Percentiles rank a stretch among this genome's conserved stretches.
Evolutionary conservation across 495 filamentous ascomycete species (phyloP).

Genomic region (Podospora tetraspora): DNA sequence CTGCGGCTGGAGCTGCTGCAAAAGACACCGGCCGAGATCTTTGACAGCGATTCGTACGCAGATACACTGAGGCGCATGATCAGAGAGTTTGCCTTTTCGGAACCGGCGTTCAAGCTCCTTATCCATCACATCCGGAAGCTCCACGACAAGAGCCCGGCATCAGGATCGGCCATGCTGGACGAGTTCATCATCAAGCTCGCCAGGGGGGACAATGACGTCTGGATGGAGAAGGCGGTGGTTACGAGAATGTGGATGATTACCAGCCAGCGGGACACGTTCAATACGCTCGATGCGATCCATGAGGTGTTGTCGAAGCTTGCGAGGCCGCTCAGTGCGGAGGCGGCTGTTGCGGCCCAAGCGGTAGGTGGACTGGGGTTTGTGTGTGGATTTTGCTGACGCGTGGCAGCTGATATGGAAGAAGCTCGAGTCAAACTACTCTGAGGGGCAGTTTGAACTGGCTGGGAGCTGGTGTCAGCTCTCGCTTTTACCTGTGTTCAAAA

Average conservation of each 20-base stretch:
- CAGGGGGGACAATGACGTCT: constrained; percentile 43
- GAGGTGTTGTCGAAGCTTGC: constrained; percentile 20
- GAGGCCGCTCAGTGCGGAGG: constrained; percentile 44
- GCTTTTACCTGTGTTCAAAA: constrained; percentile 59
- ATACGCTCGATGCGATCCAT: constrained; percentile 19
- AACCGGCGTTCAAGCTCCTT: constrained; percentile 61
- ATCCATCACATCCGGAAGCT: constrained; percentile 66
- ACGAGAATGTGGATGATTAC: constrained; percentile 56
- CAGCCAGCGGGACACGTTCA: constrained; percentile 26
- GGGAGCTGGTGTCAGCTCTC: constrained; percentile 69
- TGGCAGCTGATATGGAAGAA: constrained; percentile 73
- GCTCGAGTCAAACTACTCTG: constrained; percentile 52
- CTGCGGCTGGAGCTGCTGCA: constrained; percentile 62
- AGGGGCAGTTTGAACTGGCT: constrained; percentile 48
- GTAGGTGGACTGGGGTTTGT: constrained; percentile 36
- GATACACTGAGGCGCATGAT: constrained; percentile 52
- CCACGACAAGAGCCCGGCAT: constrained; percentile 45
- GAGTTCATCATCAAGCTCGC: constrained; percentile 50
- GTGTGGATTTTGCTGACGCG: neutral
- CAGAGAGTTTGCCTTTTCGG: constrained; percentile 50
- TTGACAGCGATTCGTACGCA: constrained; percentile 47
- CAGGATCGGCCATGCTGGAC: constrained; percentile 53
- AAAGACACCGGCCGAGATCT: constrained; percentile 38
- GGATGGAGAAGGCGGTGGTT: constrained; percentile 61
- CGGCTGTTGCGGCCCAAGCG: constrained; percentile 65